Evolutionary conservation across 2,329 filamentous ascomycete species (phyloP).

Genomic region (Arthrobotrys iridis): DNA sequence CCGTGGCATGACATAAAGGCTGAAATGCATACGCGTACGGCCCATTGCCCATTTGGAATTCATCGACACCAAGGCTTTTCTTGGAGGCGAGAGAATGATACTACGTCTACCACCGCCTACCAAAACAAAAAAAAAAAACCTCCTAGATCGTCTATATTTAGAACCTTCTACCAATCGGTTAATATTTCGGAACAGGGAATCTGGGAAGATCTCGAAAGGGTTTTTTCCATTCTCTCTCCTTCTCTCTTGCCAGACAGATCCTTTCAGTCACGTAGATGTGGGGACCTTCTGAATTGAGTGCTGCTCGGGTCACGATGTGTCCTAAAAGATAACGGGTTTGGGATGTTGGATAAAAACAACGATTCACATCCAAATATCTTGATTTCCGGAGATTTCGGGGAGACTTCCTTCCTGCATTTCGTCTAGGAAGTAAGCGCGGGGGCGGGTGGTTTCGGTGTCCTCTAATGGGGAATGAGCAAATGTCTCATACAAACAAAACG

Average conservation of each 20-base stretch:
- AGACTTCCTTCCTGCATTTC: no score
- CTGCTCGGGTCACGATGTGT: neutral
- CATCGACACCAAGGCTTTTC: neutral
- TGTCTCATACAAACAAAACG: conserved; percentile 1
- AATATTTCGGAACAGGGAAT: conserved; percentile 28
- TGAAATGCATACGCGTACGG: conserved; percentile 6
- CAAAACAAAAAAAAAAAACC: neutral
- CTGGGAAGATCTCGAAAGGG: neutral
- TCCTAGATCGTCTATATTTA: conserved; percentile 13
- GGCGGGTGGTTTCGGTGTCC: conserved; percentile 20
- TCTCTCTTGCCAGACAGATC: neutral
- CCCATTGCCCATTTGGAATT: conserved; percentile 15
- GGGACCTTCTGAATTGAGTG: conserved; percentile 1
- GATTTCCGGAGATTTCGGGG: conserved; percentile 1
- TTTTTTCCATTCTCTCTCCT: neutral
- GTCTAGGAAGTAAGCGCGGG: neutral
- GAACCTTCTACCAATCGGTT: conserved; percentile 32
- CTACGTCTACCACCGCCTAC: neutral
- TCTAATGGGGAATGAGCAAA: conserved; percentile 10
- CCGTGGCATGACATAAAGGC: conserved; percentile 10
- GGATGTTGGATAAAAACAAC: neutral
- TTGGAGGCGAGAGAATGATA: conserved; percentile 2
- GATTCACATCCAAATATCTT: neutral
- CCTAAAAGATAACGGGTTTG: neutral
- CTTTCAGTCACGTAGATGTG: conserved; percentile 1